A percentile compares a stretch with the other conserved stretches of the same genome.
Conservation (phyloP, 208 protist genomes). For the Trypanosomatidae sp. region DNA sequence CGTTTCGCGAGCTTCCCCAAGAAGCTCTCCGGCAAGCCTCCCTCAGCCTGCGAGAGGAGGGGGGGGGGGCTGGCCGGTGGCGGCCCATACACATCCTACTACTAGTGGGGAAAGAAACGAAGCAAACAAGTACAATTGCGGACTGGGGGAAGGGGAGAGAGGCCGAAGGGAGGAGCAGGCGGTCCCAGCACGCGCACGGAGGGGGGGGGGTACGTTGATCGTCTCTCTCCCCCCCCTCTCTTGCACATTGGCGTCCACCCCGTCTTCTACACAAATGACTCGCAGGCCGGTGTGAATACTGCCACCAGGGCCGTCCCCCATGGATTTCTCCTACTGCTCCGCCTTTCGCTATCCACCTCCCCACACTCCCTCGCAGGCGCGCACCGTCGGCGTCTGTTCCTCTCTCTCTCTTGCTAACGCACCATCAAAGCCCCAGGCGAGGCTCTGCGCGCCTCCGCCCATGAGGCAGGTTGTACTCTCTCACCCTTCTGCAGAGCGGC, state of each 20-base stretch:
- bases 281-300: not conserved
- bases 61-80: not conserved
- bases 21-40: not conserved
- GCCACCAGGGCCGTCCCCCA: not conserved
- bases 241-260: not conserved
- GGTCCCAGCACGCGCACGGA: not conserved
- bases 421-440: not conserved
- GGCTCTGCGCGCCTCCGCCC: not conserved
- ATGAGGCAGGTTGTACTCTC: not conserved
- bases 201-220: not conserved
- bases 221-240: not conserved
- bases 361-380: not conserved
- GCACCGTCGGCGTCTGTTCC: not conserved
- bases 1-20: not conserved
- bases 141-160: no score
- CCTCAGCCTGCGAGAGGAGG: not conserved
- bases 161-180: not conserved
- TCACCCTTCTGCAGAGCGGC: not conserved
- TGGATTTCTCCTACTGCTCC: not conserved
- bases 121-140: not conserved
- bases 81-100: not conserved
- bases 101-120: not conserved
- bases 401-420: not conserved
- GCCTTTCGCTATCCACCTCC: not conserved
- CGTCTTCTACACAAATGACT: not conserved